Evolutionary conservation across 2,329 filamentous ascomycete genomes (phyloP), one percentile per base, ranked within the genome.

Genomic region (Amylocarpus encephaloides): DNA sequence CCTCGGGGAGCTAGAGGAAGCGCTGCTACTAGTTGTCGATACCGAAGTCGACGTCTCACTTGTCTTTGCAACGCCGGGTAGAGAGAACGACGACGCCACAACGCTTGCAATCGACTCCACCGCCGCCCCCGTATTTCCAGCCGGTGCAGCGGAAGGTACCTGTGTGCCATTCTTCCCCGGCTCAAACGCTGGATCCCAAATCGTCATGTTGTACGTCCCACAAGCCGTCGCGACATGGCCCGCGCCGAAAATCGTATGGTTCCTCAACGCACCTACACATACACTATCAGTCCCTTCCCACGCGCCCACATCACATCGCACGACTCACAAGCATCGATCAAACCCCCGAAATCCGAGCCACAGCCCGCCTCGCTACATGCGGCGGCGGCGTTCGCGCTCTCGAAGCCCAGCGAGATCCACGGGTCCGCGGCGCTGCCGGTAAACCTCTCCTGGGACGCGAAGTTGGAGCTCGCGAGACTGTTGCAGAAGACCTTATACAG

Each of bases 401-500:
- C 33, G 36, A 50, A 55, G 11, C 40, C 41, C 6, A 56, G 49
- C 19, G 53, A 56, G 10, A 56, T 46, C 33, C 50, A 48, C 12
- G 53, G 51, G 18, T 47, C 45, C 5, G 45, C 40, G 9, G 35
- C 35, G 26, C 45, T 47, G n/a, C 36, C 35, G 15, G 48, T 32
- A 18, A 44, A 44, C 33, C 45, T 46, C 6, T 49, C 16, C 12
- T 47, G 30, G 16, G 46, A 39, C 16, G 43, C 26, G 29, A 56
- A 56, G 26, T 26, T 33, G 13, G 34, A 15, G n/a, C 13, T 33
- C 12, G 51, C 41, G n/a, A 56, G 40, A 12, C 47, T 32, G 11
- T 39, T 43, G 41, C 53, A 56, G 40, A 56, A 53, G 29, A n/a
- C 34, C 11, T 48, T 42, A 43, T 49, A 56, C 18, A 56, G 30